phyloP scores from a whole-genome alignment of 1,139 yeast genomes.

The Scheffersomyces insectosa region DNA sequence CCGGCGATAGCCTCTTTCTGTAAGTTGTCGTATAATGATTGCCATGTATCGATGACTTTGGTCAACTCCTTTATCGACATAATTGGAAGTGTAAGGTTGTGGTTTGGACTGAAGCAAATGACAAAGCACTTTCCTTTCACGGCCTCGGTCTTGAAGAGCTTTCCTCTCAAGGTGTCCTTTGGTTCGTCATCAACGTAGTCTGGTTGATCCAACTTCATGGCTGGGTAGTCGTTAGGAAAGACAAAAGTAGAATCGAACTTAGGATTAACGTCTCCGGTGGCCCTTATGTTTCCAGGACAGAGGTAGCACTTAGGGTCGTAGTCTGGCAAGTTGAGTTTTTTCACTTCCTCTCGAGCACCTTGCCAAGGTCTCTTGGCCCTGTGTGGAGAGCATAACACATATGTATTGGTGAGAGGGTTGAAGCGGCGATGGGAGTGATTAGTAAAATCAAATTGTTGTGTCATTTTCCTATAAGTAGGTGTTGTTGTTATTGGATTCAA shows the following conservation, averaged over 20 bases:
- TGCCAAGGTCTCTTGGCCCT: constrained; percentile 82
- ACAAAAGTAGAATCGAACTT: constrained; percentile 57
- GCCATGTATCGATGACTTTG: constrained; percentile 62
- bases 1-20: constrained; percentile 36
- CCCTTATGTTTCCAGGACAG: constrained; percentile 73
- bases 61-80: constrained; percentile 49
- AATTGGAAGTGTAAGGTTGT: constrained; percentile 64
- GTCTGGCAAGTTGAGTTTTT: constrained; percentile 44
- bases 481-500: constrained; percentile 24
- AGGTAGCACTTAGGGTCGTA: constrained; percentile 70
- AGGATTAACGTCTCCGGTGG: constrained; percentile 66
- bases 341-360: constrained; percentile 64
- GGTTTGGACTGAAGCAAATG: constrained; percentile 75
- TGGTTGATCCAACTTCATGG: constrained; percentile 63
- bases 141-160: constrained; percentile 56
- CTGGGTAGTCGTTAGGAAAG: constrained; percentile 71
- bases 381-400: constrained; percentile 76
- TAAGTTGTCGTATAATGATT: constrained; percentile 46
- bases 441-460: constrained; percentile 45
- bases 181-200: constrained; percentile 28
- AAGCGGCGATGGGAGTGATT: constrained; percentile 67
- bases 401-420: constrained; percentile 63
- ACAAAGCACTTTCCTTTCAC: constrained; percentile 72
- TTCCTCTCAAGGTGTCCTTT: constrained; percentile 30
- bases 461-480: constrained; percentile 21